Percentiles rank a stretch among this genome's conserved stretches.
These are phyloP conservation scores for Theileria parva DNA, from an alignment of 169 alveolate genomes.

Conservation along the genomic window DNA sequence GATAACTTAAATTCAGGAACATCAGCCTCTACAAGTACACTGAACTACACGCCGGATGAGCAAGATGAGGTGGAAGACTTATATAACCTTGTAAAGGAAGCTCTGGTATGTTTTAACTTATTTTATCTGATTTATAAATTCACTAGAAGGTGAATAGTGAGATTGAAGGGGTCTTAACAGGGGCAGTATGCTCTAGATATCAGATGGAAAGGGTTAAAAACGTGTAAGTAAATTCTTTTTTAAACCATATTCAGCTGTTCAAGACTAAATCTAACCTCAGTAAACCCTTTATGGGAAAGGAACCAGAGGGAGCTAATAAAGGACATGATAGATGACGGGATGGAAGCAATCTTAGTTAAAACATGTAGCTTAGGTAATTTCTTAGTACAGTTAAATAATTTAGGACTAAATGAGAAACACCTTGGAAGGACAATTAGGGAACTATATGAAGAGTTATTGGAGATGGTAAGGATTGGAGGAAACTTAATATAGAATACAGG, in stretches of 20 bases:
- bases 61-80: slow-evolving; percentile 96
- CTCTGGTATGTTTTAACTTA: slow-evolving; percentile 49
- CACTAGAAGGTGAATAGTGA: slow-evolving; percentile 78
- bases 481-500: slow-evolving; percentile 46
- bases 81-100: slow-evolving; percentile 68
- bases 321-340: slow-evolving; percentile 87
- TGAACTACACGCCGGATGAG: slow-evolving; percentile 76
- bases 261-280: slow-evolving; percentile 50
- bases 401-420: slow-evolving; percentile 88
- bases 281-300: slow-evolving; percentile 72
- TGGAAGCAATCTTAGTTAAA: slow-evolving; percentile 89
- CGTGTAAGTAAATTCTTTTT: slow-evolving; percentile 76
- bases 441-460: slow-evolving; percentile 56
- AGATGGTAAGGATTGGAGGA: neutral
- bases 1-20: slow-evolving; percentile 11
- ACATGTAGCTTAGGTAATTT: slow-evolving; percentile 79
- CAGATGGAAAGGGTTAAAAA: slow-evolving; percentile 94
- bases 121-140: neutral
- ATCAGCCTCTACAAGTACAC: slow-evolving; percentile 30
- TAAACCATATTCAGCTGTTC: neutral
- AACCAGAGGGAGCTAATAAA: slow-evolving; percentile 79
- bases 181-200: slow-evolving; percentile 96
- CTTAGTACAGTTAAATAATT: slow-evolving; percentile 35
- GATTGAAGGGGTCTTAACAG: slow-evolving; percentile 90
- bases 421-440: slow-evolving; percentile 86